Conservation (phyloP, 352 stramenopile species). For the Peronospora destructor region DNA sequence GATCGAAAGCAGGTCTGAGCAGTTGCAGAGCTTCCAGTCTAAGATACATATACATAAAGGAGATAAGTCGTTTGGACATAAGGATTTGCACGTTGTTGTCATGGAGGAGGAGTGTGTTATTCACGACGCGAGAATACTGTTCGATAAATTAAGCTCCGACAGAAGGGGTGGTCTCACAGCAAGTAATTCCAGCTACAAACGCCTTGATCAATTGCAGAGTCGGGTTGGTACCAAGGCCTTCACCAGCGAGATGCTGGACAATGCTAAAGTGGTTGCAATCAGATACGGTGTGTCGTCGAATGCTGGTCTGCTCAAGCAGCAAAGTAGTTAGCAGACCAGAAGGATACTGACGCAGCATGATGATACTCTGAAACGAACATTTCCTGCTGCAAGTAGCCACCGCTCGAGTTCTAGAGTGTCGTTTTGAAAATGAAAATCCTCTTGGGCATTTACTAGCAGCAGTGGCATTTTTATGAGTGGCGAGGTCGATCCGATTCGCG, state of each 20-base stretch:
- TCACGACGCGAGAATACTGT: neutral
- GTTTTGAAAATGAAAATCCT: slow-evolving; percentile 80
- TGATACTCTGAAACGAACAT: slow-evolving; percentile 26
- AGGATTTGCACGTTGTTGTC: slow-evolving; percentile 17
- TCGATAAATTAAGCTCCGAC: slow-evolving; percentile 3
- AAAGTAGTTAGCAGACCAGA: slow-evolving; percentile 7
- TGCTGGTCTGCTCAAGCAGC: slow-evolving; percentile 17
- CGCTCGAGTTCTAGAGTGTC: slow-evolving; percentile 54
- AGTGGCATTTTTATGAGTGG: slow-evolving; percentile 47
- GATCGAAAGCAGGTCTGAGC: slow-evolving; percentile 83
- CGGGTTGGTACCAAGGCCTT: slow-evolving; percentile 20
- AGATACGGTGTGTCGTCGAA: slow-evolving; percentile 39
- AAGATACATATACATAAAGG: slow-evolving; percentile 6
- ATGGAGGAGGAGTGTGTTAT: neutral
- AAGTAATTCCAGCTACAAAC: slow-evolving; percentile 32
- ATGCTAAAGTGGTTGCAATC: slow-evolving; percentile 75
- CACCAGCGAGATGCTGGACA: slow-evolving; percentile 44
- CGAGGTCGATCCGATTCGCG: slow-evolving; percentile 30
- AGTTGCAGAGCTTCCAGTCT: neutral
- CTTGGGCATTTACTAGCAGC: slow-evolving; percentile 55
- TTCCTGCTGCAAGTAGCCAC: slow-evolving; percentile 51
- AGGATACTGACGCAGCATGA: neutral
- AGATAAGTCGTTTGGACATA: slow-evolving; percentile 11
- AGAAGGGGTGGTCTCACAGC: slow-evolving; percentile 1
- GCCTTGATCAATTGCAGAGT: slow-evolving; percentile 42